Conservation (phyloP, 164 flowering plant species). For the Vitis amurensis region DNA sequence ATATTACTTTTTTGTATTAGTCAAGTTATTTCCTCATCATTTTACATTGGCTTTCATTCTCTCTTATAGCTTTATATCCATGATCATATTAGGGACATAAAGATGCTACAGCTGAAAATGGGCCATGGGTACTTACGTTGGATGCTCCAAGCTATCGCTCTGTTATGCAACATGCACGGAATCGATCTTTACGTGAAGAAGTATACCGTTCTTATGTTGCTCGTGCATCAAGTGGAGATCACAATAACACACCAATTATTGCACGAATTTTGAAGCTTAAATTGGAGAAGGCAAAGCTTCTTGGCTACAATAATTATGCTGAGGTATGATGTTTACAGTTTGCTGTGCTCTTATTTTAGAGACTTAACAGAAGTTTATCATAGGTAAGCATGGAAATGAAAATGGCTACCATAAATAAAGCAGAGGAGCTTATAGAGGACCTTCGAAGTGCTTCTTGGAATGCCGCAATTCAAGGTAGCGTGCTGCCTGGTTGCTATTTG, state of each 20-base stretch:
- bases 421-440: constrained; percentile 84
- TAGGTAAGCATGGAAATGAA: constrained; percentile 99
- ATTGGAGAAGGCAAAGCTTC: constrained; percentile 92
- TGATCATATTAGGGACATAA: constrained; percentile 66
- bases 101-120: constrained; percentile 92
- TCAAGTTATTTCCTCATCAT: constrained; percentile 3
- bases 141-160: constrained; percentile 90
- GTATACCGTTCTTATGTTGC: constrained; percentile 79
- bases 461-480: constrained; percentile 83
- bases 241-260: constrained; percentile 84
- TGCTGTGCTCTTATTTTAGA: neutral
- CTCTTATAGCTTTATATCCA: neutral
- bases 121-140: constrained; percentile 95
- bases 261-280: constrained; percentile 82
- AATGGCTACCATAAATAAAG: constrained; percentile 94
- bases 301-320: constrained; percentile 83
- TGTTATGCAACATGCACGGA: constrained; percentile 88
- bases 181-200: constrained; percentile 86
- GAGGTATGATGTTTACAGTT: constrained; percentile 54
- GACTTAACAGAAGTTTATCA: constrained; percentile 12
- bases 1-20: neutral
- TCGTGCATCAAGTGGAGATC: constrained; percentile 88
- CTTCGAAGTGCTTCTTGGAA: constrained; percentile 89
- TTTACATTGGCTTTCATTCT: neutral
- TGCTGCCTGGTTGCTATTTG: neutral